Base-by-base conservation (phyloP, 805 yeast genomes). In the Hanseniaspora lindneri region DNA sequence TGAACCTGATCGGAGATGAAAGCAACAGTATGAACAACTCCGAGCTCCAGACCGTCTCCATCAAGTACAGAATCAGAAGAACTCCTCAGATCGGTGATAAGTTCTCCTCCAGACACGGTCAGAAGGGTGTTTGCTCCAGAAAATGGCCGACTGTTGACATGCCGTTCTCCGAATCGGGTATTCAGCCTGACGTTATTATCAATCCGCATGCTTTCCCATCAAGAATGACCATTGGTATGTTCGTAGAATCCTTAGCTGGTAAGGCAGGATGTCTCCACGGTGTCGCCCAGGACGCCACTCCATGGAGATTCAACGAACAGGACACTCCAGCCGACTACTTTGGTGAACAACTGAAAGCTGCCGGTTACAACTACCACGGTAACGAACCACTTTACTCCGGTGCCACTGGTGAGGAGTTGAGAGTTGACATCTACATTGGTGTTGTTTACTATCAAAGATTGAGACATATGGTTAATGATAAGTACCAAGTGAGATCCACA, bases 161-260 rank as follows among this genome's bases (percentile, higher is more conserved):
- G 95, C 98, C 98, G 48, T 92, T 92, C 71, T 76, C 86, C 55
- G 98, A 92, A 68, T 72, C 84, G 29, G 98, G 98, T 59, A 89
- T 92, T 53, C 95, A 84, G 65, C 98, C 98, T 2, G 98, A 92
- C 68, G 83, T 92, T 57, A 92, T 92, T 61, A 92, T 92, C 61
- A 92, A 92, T 65, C 98, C 98, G 3, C 98, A 89, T 65, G 98
- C 97, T 56, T 92, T 89, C 89, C 98, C 98, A 58, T 89, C 97
- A 42, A 92, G 98, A 73, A 92, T 92, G 98, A 92, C 98, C 11
- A 89, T 92, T 66, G 98, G 98, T 71, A 92, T 92, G 97, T 92
- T 92, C 68, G 96, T 92, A 42, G 98, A 92, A 68, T 83, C 94
- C 47, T 68, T 92, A 50, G 97, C 98, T n/a, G 98, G 98, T 61